Evolutionary conservation across 2,329 filamentous ascomycete genomes (phyloP), one percentile per base, ranked within the genome.

Genomic region (Periconia macrospinosa): DNA sequence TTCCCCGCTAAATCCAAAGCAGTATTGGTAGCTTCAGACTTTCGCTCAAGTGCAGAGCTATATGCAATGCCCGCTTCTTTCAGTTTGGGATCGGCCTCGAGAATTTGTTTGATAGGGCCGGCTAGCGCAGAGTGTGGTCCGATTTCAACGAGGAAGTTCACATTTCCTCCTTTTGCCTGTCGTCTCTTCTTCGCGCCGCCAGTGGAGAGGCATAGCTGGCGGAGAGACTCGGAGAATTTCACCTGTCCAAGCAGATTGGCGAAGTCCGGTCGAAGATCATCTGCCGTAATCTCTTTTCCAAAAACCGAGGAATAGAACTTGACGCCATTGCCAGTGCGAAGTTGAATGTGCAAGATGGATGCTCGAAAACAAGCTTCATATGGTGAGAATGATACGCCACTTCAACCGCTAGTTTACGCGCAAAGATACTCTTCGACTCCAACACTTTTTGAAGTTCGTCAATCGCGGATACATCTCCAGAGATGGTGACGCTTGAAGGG

Each of bases 321-420:
- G n/a, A 20, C 11, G 27, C 41, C 18, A 17, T 14, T 14, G 55
- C 44, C 13, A 49, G 10, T 55, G 58, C 20, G 20, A 43, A 30
- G 60, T 59, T 59, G 58, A 63, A 59, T 48, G 58, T 41, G 65
- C 62, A 10, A 70, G 60, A 11, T 35, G 2, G 33, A 18, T 9
- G 45, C 40, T 13, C 13, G 15, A 11, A 48, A 41, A 49, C 18
- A 10, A 14, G n/a, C 9, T 41, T n/a, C 75, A 78, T 78, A 30
- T 77, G 73, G 27, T 69, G 66, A 1, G 74, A 77, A 49, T 80
- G 78, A 48, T 79, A 80, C 0, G 77, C 78, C 10, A 62, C 68
- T 27, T 76, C 71, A 1, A 78, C 75, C 49, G 72, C 68, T 1
- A 82, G 71, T 13, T 65, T 54, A 1, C 75, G 66, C 2, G 65